A percentile compares a stretch with the other conserved stretches of the same genome.
These are phyloP conservation scores for Penicillium cataractarum DNA, from an alignment of 495 filamentous ascomycete genomes.

Conservation along the genomic window DNA sequence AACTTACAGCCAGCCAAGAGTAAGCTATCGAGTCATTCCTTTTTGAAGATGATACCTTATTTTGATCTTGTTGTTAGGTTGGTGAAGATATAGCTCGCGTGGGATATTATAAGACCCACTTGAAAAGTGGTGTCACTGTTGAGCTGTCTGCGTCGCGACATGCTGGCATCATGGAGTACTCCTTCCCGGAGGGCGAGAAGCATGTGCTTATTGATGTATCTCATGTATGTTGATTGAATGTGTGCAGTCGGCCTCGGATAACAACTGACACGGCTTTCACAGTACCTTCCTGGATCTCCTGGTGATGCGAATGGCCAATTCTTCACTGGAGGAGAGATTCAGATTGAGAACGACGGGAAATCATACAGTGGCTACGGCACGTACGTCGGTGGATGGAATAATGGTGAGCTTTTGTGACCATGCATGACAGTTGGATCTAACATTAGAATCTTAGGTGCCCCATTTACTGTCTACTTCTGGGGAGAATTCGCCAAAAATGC, in stretches of 20 bases:
- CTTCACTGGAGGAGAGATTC: slow-evolving; percentile 63
- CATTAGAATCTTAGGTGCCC: slow-evolving; percentile 43
- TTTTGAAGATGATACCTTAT: too few relatives aligned
- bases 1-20: slow-evolving; percentile 45
- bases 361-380: slow-evolving; percentile 62
- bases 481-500: slow-evolving; percentile 57
- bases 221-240: slow-evolving; percentile 46
- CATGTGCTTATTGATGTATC: slow-evolving; percentile 67
- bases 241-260: background rate
- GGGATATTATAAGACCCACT: slow-evolving; percentile 62
- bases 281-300: slow-evolving; percentile 59
- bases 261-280: background rate
- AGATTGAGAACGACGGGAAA: slow-evolving; percentile 48
- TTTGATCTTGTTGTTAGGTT: slow-evolving; percentile 31
- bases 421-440: slow-evolving; percentile 12
- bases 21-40: slow-evolving; percentile 15
- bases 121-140: slow-evolving; percentile 57
- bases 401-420: slow-evolving; percentile 38
- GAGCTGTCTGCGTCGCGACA: slow-evolving; percentile 63
- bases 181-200: slow-evolving; percentile 52
- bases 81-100: slow-evolving; percentile 56
- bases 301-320: slow-evolving; percentile 60
- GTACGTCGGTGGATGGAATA: slow-evolving; percentile 63
- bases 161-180: slow-evolving; percentile 64
- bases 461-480: slow-evolving; percentile 69